Evolutionary conservation across 164 flowering plant genomes (phyloP), one percentile per base, ranked within the genome.

Genomic region (Tetracentron sinense): DNA sequence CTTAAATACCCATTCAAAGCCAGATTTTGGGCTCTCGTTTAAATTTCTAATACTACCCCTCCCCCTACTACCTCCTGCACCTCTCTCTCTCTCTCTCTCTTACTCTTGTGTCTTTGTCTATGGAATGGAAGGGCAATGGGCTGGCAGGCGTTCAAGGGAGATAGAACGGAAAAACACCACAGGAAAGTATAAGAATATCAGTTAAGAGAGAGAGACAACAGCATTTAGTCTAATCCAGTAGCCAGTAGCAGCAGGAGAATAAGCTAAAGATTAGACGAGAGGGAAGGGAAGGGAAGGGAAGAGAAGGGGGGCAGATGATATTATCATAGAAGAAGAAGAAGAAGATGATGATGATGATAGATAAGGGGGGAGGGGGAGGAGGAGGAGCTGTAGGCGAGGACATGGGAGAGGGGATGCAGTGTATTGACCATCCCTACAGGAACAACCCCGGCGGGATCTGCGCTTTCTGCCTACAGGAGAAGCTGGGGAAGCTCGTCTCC

Each of bases 371-470:
- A 6, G 44, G 78, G 28, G 53, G 71, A 65, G 42, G 68, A 46
- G 53, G 69, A 62, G 62, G 68, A 42, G 68, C 20, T 35, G 19
- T 21, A 25, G 69, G 60, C 1, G 85, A 77, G 0, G 89, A 79
- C 51, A 68, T 77, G 74, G 79, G 74, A 2, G 90, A 80, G 11
- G 84, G 78, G 3, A 83, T 85, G 89, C 88, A 85, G 59, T 90
- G 97, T 71, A 74, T 70, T 54, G 80, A 78, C 48, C 97, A 90
- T 64, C 97, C 97, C 6, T 86, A 76, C 75, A 72, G 78, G 42
- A 86, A 63, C 73, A 83, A 79, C 69, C 87, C 85, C 7, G 96
- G 96, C 33, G 97, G 95, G 59, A 88, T 90, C 78, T 90, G 97
- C 58, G 91, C 92, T 6, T 79, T 88, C 46, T 90, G 97, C 53